These are phyloP conservation scores for Ochromonas danica DNA, from an alignment of 108 stramenopile species.

Conservation along the genomic window DNA sequence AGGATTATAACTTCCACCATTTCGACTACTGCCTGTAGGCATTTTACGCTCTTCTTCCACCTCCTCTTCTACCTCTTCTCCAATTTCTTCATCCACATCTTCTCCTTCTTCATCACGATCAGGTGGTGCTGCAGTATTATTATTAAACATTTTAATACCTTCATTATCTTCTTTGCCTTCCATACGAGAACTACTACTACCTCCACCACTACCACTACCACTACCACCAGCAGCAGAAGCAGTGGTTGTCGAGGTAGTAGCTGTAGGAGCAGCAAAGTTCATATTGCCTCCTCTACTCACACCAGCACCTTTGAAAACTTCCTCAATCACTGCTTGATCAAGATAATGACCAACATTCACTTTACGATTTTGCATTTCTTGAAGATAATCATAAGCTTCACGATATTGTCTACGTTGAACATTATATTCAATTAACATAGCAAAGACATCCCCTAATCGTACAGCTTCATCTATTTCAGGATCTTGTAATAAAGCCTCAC, in stretches of 20 bases:
- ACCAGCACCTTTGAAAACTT: constrained; percentile 9
- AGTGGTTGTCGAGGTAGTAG: too few species aligned
- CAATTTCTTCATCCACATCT: neutral
- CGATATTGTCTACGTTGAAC: constrained; percentile 36
- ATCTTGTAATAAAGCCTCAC: constrained; percentile 46
- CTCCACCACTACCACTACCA: too few species aligned
- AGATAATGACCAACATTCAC: neutral
- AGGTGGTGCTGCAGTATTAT: neutral
- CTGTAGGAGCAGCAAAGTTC: too few species aligned
- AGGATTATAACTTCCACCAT: too few species aligned
- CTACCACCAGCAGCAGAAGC: too few species aligned
- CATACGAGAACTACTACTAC: too few species aligned
- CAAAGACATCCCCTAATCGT: constrained; percentile 63
- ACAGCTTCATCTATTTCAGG: constrained; percentile 52
- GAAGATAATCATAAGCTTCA: constrained; percentile 43
- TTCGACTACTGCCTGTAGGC: too few species aligned
- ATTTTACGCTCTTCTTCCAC: too few species aligned
- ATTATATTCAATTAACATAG: constrained; percentile 61
- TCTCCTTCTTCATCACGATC: neutral
- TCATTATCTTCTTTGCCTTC: neutral
- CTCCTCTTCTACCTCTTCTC: too few species aligned
- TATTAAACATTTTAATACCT: neutral
- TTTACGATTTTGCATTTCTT: constrained; percentile 18
- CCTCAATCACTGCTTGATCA: constrained; percentile 7
- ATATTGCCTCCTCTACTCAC: too few species aligned